phyloP scores from a whole-genome alignment of 805 yeast species.

The Monosporozyma yasuniensis region DNA sequence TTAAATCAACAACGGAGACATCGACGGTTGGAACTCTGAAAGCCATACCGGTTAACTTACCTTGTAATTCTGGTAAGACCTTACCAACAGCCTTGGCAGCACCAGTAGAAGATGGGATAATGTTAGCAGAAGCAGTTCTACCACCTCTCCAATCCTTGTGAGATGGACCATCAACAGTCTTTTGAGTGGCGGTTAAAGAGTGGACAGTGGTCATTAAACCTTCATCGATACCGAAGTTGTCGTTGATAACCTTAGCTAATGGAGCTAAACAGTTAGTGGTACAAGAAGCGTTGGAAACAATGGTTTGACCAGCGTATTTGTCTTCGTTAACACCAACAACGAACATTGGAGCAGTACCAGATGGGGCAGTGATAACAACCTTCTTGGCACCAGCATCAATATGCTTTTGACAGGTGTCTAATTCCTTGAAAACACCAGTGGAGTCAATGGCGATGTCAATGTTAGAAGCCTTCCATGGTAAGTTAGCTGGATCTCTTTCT shows the following conservation, averaged over 20 bases:
- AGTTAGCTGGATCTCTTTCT: slow-evolving; percentile 58
- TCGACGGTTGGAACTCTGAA: slow-evolving; percentile 68
- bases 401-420: slow-evolving; percentile 60
- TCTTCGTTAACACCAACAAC: slow-evolving; percentile 63
- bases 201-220: slow-evolving; percentile 71
- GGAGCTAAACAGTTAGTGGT: slow-evolving; percentile 72
- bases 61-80: slow-evolving; percentile 62
- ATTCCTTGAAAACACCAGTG: slow-evolving; percentile 62
- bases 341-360: slow-evolving; percentile 64
- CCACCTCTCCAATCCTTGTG: slow-evolving; percentile 79
- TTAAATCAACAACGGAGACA: slow-evolving; percentile 64
- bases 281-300: slow-evolving; percentile 64
- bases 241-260: slow-evolving; percentile 60
- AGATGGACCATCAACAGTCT: slow-evolving; percentile 70
- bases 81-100: slow-evolving; percentile 73
- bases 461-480: slow-evolving; percentile 59
- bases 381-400: slow-evolving; percentile 67
- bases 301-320: slow-evolving; percentile 48
- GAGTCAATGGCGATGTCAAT: slow-evolving; percentile 61
- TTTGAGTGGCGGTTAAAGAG: slow-evolving; percentile 64
- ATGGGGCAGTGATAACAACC: slow-evolving; percentile 65
- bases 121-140: slow-evolving; percentile 68
- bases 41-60: slow-evolving; percentile 67
- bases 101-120: slow-evolving; percentile 69
- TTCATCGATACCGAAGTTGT: slow-evolving; percentile 58